Percentiles rank a stretch among this genome's conserved stretches.
phyloP scores from a whole-genome alignment of 148 eudicot genomes.

The Cornus kousa region DNA sequence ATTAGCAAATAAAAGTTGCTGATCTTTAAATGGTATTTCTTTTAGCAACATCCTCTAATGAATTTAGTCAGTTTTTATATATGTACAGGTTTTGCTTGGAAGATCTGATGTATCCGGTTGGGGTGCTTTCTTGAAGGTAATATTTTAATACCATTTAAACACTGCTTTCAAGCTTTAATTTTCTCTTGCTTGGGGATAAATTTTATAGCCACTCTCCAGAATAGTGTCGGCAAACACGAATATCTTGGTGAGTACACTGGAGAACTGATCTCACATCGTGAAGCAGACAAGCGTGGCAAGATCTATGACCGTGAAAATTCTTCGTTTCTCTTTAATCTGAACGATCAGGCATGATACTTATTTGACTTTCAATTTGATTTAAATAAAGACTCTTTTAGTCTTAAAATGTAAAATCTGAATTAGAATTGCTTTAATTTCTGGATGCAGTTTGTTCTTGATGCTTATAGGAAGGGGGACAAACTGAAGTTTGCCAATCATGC shows the following conservation, averaged over 20 bases:
- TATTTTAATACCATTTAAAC: neutral
- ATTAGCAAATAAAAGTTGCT: neutral
- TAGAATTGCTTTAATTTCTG: neutral
- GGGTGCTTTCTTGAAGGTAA: conserved; percentile 99
- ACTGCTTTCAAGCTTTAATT: neutral
- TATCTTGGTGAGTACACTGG: conserved; percentile 99
- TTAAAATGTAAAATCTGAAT: neutral
- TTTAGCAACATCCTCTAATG: neutral
- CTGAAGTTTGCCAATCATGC: conserved; percentile 98
- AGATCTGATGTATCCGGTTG: conserved; percentile 97
- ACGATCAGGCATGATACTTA: conserved; percentile 64
- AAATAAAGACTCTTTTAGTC: neutral
- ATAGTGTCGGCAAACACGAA: conserved; percentile 81
- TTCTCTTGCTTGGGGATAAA: conserved; percentile 13
- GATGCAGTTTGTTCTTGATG: conserved; percentile 93
- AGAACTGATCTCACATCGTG: conserved; percentile 93
- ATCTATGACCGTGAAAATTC: conserved; percentile 94
- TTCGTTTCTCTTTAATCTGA: conserved; percentile 90
- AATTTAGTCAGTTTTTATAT: neutral
- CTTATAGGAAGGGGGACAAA: conserved; percentile 90
- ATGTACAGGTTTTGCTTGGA: conserved; percentile 84
- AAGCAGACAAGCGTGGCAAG: conserved; percentile 98
- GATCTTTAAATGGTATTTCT: no score
- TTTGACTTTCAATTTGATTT: neutral
- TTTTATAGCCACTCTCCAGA: conserved; percentile 40